Evolutionary conservation across 2,329 filamentous ascomycete species (phyloP).

Genomic region (Apiospora aurea): DNA sequence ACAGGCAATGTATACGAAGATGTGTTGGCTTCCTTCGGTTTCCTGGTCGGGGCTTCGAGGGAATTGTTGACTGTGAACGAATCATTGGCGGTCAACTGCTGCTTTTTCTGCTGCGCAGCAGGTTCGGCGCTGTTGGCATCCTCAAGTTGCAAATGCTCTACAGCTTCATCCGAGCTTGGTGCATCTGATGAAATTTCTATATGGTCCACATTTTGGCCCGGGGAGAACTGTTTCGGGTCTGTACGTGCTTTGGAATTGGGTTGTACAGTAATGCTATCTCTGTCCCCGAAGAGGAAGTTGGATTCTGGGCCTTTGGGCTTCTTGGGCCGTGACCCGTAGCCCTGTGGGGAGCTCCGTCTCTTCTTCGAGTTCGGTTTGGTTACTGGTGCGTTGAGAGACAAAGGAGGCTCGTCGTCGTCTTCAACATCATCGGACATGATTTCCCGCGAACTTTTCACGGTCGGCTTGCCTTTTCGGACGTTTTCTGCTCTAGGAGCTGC

Average conservation of each 20-base stretch:
- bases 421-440: background rate
- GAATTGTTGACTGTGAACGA: background rate
- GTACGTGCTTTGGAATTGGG: background rate
- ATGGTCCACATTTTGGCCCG: background rate
- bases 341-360: background rate
- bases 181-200: background rate
- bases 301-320: too few species aligned
- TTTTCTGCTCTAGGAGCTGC: background rate
- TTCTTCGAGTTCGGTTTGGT: conserved; percentile 5
- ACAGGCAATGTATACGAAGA: background rate
- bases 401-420: background rate
- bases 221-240: background rate
- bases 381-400: background rate
- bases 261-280: background rate
- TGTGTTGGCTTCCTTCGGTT: background rate
- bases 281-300: background rate
- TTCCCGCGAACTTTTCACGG: background rate
- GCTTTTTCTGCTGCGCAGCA: background rate
- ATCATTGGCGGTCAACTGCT: background rate
- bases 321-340: background rate
- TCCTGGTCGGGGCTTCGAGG: background rate
- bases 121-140: background rate
- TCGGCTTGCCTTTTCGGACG: background rate
- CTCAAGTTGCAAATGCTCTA: background rate
- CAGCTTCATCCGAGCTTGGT: background rate